phyloP scores from a whole-genome alignment of 352 stramenopile genomes.

The Globisporangium canariense region DNA sequence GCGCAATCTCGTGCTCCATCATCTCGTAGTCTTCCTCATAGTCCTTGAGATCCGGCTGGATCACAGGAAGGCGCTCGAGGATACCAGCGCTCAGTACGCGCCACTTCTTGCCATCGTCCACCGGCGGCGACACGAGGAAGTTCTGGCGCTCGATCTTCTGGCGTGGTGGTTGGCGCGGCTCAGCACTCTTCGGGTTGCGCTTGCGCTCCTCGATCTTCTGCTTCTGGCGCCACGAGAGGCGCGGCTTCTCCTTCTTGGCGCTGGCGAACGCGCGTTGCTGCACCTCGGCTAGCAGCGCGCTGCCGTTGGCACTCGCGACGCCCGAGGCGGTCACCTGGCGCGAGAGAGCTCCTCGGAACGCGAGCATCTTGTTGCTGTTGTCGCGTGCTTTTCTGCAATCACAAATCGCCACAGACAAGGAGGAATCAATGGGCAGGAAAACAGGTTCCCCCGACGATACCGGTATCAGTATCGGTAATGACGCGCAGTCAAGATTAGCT shows the following conservation, averaged over 20 bases:
- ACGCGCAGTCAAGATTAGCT: background rate
- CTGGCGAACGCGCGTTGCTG: slow-evolving; percentile 47
- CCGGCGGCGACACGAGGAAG: slow-evolving; percentile 41
- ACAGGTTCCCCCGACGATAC: background rate
- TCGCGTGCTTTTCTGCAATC: background rate
- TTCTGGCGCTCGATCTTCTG: slow-evolving; percentile 52
- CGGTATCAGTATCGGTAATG: background rate
- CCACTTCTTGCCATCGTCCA: slow-evolving; percentile 82
- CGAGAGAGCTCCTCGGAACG: slow-evolving; percentile 38
- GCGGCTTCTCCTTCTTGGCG: slow-evolving; percentile 41
- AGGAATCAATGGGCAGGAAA: slow-evolving; percentile 14
- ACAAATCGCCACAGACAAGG: background rate
- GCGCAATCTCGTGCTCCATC: slow-evolving; percentile 73
- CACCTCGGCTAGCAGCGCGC: slow-evolving; percentile 16
- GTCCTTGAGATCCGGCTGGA: slow-evolving; percentile 69
- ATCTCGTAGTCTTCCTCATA: slow-evolving; percentile 75
- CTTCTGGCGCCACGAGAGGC: slow-evolving; percentile 69
- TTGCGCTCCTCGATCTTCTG: slow-evolving; percentile 48
- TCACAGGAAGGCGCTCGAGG: slow-evolving; percentile 68
- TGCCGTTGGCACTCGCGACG: slow-evolving; percentile 1
- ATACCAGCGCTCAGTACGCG: slow-evolving; percentile 68
- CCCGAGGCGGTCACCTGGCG: slow-evolving; percentile 5
- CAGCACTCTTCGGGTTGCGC: slow-evolving; percentile 29
- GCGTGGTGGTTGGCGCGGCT: slow-evolving; percentile 47
- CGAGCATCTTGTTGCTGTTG: slow-evolving; percentile 30